Conservation (phyloP, 768 basidiomycete species). For the Ephemerocybe angulata region DNA sequence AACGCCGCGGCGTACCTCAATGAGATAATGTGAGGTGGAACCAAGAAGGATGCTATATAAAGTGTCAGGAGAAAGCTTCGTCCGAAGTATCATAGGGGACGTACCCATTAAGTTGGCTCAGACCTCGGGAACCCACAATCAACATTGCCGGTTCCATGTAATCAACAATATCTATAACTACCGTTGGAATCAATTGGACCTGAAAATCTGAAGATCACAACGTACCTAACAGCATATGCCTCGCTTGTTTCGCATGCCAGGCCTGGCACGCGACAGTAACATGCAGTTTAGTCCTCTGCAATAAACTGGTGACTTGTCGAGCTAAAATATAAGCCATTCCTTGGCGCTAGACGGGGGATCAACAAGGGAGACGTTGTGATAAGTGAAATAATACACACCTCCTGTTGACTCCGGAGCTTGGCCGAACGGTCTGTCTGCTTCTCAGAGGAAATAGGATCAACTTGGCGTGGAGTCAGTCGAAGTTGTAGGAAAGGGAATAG, state of each 20-base stretch:
- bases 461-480: too few species aligned
- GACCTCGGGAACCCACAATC: slow-evolving; percentile 91
- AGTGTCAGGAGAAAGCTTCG: background rate
- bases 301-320: slow-evolving; percentile 82
- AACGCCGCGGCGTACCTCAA: slow-evolving; percentile 49
- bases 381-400: slow-evolving; percentile 45
- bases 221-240: slow-evolving; percentile 82
- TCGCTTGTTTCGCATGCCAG: slow-evolving; percentile 93
- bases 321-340: slow-evolving; percentile 82
- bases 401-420: slow-evolving; percentile 88
- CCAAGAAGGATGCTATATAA: slow-evolving; percentile 77
- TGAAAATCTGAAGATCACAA: slow-evolving; percentile 1
- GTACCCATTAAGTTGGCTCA: slow-evolving; percentile 84
- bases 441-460: too few species aligned
- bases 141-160: slow-evolving; percentile 85
- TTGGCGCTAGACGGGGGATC: slow-evolving; percentile 59
- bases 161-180: slow-evolving; percentile 70
- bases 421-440: slow-evolving; percentile 70
- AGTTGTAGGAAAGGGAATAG: slow-evolving; percentile 1
- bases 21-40: slow-evolving; percentile 92
- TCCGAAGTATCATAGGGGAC: slow-evolving; percentile 16
- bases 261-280: slow-evolving; percentile 90
- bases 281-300: slow-evolving; percentile 88
- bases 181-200: background rate
- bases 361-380: background rate